Evolutionary conservation across 352 stramenopile genomes (phyloP).

Genomic region (Elongisporangium undulatum): DNA sequence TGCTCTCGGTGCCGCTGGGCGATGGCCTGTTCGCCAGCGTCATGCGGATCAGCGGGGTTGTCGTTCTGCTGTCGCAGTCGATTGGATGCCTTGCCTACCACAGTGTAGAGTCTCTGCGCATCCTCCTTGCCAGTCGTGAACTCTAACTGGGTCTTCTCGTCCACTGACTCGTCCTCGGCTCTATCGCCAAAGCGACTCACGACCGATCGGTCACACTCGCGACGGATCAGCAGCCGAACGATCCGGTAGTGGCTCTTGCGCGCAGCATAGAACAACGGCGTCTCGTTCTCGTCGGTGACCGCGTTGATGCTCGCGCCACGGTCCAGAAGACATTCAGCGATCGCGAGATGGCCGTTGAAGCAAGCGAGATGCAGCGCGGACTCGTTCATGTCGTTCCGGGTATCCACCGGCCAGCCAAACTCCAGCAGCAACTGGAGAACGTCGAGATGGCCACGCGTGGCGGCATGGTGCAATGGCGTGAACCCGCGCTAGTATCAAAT

Average conservation of each 20-base stretch:
- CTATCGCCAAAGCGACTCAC: constrained; percentile 66
- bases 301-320: constrained; percentile 52
- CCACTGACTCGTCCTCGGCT: constrained; percentile 56
- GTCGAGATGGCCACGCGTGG: constrained; percentile 56
- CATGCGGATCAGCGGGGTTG: not conserved
- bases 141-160: constrained; percentile 47
- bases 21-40: constrained; percentile 18
- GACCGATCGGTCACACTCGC: constrained; percentile 47
- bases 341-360: constrained; percentile 44
- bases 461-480: constrained; percentile 66
- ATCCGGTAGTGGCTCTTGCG: constrained; percentile 59
- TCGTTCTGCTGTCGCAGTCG: not conserved
- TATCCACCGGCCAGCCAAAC: constrained; percentile 54
- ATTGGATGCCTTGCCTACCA: not conserved
- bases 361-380: constrained; percentile 67
- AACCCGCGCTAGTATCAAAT: constrained; percentile 54
- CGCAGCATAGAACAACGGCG: constrained; percentile 69
- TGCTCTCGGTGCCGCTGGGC: constrained; percentile 45
- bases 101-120: constrained; percentile 19
- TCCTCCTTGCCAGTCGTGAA: constrained; percentile 55
- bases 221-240: constrained; percentile 53
- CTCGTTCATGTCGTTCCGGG: constrained; percentile 44
- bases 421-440: constrained; percentile 60
- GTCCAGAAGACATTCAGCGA: constrained; percentile 63
- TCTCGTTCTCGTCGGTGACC: constrained; percentile 47